These are phyloP conservation scores for Diplodia scrobiculata DNA, from an alignment of 2,329 filamentous ascomycete genomes.

Conservation along the genomic window DNA sequence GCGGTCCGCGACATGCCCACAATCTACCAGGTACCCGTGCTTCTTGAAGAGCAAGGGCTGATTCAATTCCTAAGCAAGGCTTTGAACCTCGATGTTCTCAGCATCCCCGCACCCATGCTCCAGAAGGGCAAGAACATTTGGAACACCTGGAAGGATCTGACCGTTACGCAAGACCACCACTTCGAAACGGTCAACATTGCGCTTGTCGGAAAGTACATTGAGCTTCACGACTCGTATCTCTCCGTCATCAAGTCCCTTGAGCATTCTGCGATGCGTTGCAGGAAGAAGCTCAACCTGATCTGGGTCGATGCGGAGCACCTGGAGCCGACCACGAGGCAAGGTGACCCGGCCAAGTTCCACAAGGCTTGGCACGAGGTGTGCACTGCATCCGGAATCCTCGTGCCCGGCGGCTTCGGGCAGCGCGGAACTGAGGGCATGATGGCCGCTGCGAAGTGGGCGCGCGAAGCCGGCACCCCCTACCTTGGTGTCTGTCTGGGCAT, in stretches of 20 bases:
- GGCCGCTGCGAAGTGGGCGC: conserved; percentile 79
- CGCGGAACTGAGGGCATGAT: conserved; percentile 92
- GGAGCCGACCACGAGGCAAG: conserved; percentile 64
- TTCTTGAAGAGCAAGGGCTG: conserved; percentile 80
- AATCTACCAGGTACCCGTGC: conserved; percentile 92
- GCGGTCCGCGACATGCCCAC: conserved; percentile 84
- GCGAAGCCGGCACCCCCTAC: conserved; percentile 77
- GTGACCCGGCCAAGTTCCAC: conserved; percentile 73
- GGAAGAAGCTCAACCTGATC: conserved; percentile 74
- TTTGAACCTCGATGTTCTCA: conserved; percentile 64
- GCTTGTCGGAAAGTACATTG: conserved; percentile 89
- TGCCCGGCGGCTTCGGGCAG: conserved; percentile 77
- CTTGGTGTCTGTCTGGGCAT: conserved; percentile 90
- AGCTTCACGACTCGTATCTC: conserved; percentile 82
- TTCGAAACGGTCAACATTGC: conserved; percentile 75
- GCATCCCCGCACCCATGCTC: conserved; percentile 57
- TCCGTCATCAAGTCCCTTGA: conserved; percentile 84
- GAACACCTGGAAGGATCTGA: conserved; percentile 74
- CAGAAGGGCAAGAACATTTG: conserved; percentile 70
- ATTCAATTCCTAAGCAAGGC: conserved; percentile 66
- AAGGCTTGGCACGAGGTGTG: conserved; percentile 81
- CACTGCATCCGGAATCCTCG: conserved; percentile 67
- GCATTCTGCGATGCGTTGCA: conserved; percentile 85
- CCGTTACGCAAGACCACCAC: conserved; percentile 66
- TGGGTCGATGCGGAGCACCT: conserved; percentile 86